Evolutionary conservation across 768 basidiomycete genomes (phyloP), one percentile per base, ranked within the genome.

Genomic region (Roridomyces roridus): DNA sequence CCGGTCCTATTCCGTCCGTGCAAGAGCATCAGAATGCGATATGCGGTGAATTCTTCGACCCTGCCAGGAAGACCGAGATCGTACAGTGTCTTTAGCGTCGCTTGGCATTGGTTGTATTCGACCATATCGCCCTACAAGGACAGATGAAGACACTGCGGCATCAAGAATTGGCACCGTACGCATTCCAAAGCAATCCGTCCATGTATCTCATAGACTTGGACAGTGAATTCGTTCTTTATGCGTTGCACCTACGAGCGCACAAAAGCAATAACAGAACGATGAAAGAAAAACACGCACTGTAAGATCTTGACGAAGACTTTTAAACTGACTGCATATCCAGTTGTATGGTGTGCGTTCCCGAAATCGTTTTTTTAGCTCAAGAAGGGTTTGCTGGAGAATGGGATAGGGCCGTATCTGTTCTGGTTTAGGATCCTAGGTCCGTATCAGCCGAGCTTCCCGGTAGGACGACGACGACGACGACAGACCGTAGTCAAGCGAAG

Each of bases 51-150:
- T 75, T 99, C 97, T 68, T 96, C 92, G 10, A 89, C 89, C 70
- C 92, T 91, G 48, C 96, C 97, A 43, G 88, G 86, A 47, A 99
- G 87, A 37, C 95, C 95, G 53, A 96, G 85, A 62, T 96, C 95
- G 73, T 99, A 98, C 23, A 99, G 84, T 46, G 85, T 83, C 67
- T 89, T 90, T 40, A 98, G 77, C 62, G 92, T 90, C 26, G 91
- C 90, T 72, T 98, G 95, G 74, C 97, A 99, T 73, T 96, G 92
- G 72, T 97, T 98, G 71, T 96, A 98, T 83, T 99, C 97, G 63
- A 97, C 95, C 82, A 99, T 91, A 72, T 99, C 97, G 68, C 82
- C 85, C 96, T 99, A 73, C 54, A 37, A 36, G 40, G 6, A 15
- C 26, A 36, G 46, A 26, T 52, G 54, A 51, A 51, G 36, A 29